phyloP scores from a whole-genome alignment of 2,329 filamentous ascomycete species.

The Fonsecaea nubica region DNA sequence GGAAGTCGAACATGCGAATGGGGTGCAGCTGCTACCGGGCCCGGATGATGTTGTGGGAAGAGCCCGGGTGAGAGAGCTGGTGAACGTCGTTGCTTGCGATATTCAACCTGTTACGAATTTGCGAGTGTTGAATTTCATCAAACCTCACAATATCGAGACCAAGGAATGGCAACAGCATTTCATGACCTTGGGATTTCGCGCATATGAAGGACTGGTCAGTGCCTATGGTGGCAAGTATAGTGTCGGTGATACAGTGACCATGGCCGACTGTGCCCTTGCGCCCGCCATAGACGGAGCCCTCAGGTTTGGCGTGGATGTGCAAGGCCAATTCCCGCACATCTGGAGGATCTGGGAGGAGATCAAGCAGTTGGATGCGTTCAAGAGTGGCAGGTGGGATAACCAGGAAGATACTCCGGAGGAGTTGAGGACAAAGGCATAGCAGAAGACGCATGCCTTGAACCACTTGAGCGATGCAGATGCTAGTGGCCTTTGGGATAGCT shows the following conservation, averaged over 20 bases:
- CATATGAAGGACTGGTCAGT: slow-evolving; percentile 59
- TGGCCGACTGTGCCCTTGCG: slow-evolving; percentile 66
- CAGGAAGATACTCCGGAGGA: slow-evolving; percentile 63
- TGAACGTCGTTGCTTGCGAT: slow-evolving; percentile 62
- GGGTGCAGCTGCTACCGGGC: slow-evolving; percentile 55
- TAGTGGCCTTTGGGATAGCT: background rate
- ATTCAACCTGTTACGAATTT: slow-evolving; percentile 68
- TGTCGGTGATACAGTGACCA: slow-evolving; percentile 61
- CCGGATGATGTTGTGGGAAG: slow-evolving; percentile 49
- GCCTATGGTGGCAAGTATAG: slow-evolving; percentile 58
- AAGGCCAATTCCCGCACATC: slow-evolving; percentile 55
- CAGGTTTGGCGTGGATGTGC: slow-evolving; percentile 61
- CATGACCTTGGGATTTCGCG: slow-evolving; percentile 60
- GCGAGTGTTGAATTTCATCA: slow-evolving; percentile 59
- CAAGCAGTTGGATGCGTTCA: slow-evolving; percentile 58
- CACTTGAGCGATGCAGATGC: background rate
- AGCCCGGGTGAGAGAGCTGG: slow-evolving; percentile 61
- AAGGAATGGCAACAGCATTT: slow-evolving; percentile 60
- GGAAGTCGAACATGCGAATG: slow-evolving; percentile 55
- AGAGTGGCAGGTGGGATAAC: slow-evolving; percentile 59
- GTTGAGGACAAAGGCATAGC: slow-evolving; percentile 41
- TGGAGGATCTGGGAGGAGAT: slow-evolving; percentile 55
- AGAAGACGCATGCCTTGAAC: background rate
- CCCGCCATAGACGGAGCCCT: slow-evolving; percentile 66
- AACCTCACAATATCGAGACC: slow-evolving; percentile 52